These are phyloP conservation scores for Primulina huaijiensis DNA, from an alignment of 257 asterid genomes.

Conservation along the genomic window DNA sequence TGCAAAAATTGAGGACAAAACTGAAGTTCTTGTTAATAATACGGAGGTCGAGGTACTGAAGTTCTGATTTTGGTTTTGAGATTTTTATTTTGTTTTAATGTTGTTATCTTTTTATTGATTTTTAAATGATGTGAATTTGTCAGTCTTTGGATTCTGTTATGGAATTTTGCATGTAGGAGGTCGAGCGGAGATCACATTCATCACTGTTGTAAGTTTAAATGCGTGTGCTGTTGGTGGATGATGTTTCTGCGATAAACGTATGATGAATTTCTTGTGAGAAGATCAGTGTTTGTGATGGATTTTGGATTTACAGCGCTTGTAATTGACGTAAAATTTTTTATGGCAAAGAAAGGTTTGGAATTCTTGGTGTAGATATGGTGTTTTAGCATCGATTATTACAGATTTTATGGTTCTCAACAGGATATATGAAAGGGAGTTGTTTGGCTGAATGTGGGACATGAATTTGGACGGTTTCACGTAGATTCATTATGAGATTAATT, in stretches of 20 bases:
- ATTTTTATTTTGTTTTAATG: neutral
- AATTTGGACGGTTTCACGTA: neutral
- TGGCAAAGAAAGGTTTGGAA: neutral
- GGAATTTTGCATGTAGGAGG: neutral
- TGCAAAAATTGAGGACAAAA: constrained; percentile 25
- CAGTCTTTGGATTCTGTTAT: neutral
- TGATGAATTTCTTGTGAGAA: neutral
- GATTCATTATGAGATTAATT: too few relatives aligned
- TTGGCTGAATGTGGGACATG: neutral
- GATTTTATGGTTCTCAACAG: neutral
- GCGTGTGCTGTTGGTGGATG: neutral
- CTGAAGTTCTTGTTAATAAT: constrained; percentile 25
- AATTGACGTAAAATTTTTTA: neutral
- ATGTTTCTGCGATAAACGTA: neutral
- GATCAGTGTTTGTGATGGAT: neutral
- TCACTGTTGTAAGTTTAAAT: neutral
- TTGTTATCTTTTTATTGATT: neutral
- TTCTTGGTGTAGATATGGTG: too few relatives aligned
- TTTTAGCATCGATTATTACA: neutral
- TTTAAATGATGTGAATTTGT: constrained; percentile 17
- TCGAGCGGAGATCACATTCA: neutral
- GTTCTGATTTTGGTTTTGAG: neutral
- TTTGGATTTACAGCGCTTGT: neutral
- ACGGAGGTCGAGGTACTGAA: constrained; percentile 29
- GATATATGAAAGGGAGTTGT: neutral